Evolutionary conservation across 2,329 filamentous ascomycete genomes (phyloP).

Genomic region (Exutisphaerella laricina): DNA sequence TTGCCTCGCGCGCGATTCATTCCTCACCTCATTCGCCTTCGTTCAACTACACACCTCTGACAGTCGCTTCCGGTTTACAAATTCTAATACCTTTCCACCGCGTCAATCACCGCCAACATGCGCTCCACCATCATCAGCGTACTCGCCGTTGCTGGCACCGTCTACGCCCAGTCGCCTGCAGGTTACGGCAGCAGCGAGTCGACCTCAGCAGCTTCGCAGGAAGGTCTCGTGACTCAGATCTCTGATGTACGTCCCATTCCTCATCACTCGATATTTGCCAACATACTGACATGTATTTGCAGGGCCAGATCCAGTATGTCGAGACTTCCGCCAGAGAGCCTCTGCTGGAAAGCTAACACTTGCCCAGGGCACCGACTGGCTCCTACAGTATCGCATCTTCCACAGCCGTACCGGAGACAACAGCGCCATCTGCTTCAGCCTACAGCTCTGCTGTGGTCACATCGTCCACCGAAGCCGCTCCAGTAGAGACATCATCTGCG

Average conservation of each 20-base stretch:
- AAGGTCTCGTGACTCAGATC: slow-evolving; percentile 1
- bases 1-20: too few species aligned
- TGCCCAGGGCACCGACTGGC: slow-evolving; percentile 1
- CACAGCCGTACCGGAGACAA: background rate
- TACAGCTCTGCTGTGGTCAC: background rate
- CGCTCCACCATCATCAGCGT: slow-evolving; percentile 29
- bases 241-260: background rate
- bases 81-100: background rate
- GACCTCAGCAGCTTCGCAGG: background rate
- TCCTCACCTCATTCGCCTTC: background rate
- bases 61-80: background rate
- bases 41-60: background rate
- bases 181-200: background rate
- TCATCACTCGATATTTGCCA: background rate
- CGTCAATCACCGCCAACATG: slow-evolving; percentile 36
- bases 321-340: too few species aligned
- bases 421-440: background rate
- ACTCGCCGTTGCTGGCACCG: slow-evolving; percentile 3
- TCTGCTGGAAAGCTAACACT: too few species aligned
- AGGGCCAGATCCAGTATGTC: slow-evolving; percentile 3
- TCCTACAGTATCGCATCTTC: background rate
- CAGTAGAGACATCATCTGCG: background rate
- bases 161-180: background rate
- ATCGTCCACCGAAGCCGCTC: background rate
- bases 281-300: background rate